Evolutionary conservation across 169 alveolate genomes (phyloP), one percentile per base, ranked within the genome.

Genomic region (Cryptosporidium ubiquitum): DNA sequence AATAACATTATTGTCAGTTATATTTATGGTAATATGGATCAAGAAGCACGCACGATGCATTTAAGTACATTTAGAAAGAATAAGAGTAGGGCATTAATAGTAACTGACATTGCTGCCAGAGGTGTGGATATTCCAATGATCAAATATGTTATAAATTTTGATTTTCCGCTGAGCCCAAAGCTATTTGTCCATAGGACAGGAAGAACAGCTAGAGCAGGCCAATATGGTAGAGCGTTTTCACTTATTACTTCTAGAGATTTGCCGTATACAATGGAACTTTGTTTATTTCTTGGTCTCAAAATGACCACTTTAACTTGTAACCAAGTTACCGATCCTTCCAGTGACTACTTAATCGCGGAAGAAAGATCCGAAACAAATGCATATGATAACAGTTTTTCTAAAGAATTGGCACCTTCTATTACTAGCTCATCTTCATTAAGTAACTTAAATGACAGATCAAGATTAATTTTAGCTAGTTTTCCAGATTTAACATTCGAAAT

Each of bases 121-220:
- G 98, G 98, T 26, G 94, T 95, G 42, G 98, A 95, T 91, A 93
- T 96, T 16, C 97, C 97, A n/a, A 85, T 94, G 49, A 93, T 96
- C 12, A 91, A 94, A 37, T 93, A 93, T 92, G 98, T 95, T 4
- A 95, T 95, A 16, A 95, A 95, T 92, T 94, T 86, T 37, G 92
- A 86, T 68, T 85, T 86, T 9, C 93, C 93, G 5, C 91, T 92
- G 6, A 57, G 92, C 9, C 86, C 92, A 66, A 92, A 86, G 31
- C 73, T 92, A 42, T 84, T 91, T 49, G 71, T 95, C 23, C 97
- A 96, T 86, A 94, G 98, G 84, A 95, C 96, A 10, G 98, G 98
- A 71, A 94, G 98, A 93, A 96, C 98, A 31, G 98, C 98, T 18
- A 94, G 98, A 86, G 97, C 97, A 69, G 98, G 98, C n/a, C 66